phyloP scores from a whole-genome alignment of 768 basidiomycete species.

The Boletus bicolor region DNA sequence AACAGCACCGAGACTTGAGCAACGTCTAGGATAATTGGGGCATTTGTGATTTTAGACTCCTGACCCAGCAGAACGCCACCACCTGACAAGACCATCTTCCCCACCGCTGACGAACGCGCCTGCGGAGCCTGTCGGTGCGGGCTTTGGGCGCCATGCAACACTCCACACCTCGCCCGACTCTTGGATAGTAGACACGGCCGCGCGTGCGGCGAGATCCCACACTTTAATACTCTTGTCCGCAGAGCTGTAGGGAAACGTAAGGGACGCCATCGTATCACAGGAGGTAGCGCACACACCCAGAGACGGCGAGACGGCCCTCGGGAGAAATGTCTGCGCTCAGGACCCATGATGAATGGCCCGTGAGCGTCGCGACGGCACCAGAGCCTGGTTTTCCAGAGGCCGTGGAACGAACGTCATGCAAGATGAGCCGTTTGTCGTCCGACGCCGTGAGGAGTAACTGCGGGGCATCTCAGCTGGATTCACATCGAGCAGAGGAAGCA shows the following conservation, averaged over 20 bases:
- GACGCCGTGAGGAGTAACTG: slow-evolving; percentile 87
- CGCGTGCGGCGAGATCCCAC: slow-evolving; percentile 77
- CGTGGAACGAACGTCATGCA: slow-evolving; percentile 84
- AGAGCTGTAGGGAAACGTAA: slow-evolving; percentile 45
- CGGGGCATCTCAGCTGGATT: neutral
- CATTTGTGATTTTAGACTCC: slow-evolving; percentile 18
- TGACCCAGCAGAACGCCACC: slow-evolving; percentile 74
- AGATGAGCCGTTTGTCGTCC: slow-evolving; percentile 86
- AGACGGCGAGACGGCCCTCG: slow-evolving; percentile 74
- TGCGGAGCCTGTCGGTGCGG: slow-evolving; percentile 49
- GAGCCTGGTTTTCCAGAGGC: slow-evolving; percentile 56
- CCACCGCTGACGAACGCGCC: slow-evolving; percentile 71
- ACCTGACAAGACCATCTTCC: slow-evolving; percentile 68
- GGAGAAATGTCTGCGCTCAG: slow-evolving; percentile 79
- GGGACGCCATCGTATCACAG: neutral
- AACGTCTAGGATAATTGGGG: neutral
- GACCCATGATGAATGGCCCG: slow-evolving; percentile 91
- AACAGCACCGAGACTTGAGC: neutral
- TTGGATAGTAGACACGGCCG: slow-evolving; percentile 72
- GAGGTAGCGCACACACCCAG: slow-evolving; percentile 55
- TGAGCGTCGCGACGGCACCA: slow-evolving; percentile 80
- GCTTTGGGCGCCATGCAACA: slow-evolving; percentile 74
- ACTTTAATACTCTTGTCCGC: slow-evolving; percentile 84
- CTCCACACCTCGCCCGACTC: slow-evolving; percentile 83
- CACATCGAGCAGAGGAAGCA: neutral